Evolutionary conservation across 805 yeast species (phyloP).

Genomic region (Metschnikowia picachoensis): DNA sequence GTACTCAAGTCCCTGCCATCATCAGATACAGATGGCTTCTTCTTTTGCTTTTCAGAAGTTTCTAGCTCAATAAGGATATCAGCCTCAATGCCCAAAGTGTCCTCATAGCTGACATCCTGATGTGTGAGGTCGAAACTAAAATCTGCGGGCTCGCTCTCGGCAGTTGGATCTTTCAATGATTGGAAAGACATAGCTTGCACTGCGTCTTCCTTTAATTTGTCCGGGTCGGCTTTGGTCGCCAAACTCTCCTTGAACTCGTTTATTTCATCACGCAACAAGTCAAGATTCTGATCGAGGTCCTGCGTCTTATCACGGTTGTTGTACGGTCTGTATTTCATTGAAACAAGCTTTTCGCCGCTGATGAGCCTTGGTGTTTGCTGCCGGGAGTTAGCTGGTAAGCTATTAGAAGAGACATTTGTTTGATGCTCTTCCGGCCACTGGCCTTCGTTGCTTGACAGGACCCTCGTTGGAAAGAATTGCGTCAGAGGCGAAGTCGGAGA

Average conservation of each 20-base stretch:
- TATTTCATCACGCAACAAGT: constrained; percentile 38
- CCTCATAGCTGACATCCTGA: constrained; percentile 39
- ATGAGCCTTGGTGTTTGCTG: neutral
- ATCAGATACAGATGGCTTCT: neutral
- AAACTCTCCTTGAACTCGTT: constrained; percentile 44
- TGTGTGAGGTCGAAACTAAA: constrained; percentile 38
- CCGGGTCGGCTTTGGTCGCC: constrained; percentile 15
- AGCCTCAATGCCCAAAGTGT: constrained; percentile 33
- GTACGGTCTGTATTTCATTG: neutral
- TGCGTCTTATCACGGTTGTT: constrained; percentile 25
- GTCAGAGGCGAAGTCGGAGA: constrained; percentile 3
- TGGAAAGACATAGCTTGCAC: neutral
- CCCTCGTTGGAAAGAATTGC: neutral
- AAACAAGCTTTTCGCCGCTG: neutral
- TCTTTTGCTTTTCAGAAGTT: neutral
- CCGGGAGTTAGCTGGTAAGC: neutral
- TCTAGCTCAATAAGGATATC: constrained; percentile 25
- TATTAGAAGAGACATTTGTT: neutral
- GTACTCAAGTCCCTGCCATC: neutral
- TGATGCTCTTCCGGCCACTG: neutral
- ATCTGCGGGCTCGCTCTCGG: constrained; percentile 17
- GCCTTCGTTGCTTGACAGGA: neutral
- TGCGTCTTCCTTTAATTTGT: neutral
- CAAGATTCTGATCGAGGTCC: constrained; percentile 40
- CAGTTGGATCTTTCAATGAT: neutral